Base-by-base conservation (phyloP, 2,329 filamentous ascomycete species). In the Xylariaceae sp. region DNA sequence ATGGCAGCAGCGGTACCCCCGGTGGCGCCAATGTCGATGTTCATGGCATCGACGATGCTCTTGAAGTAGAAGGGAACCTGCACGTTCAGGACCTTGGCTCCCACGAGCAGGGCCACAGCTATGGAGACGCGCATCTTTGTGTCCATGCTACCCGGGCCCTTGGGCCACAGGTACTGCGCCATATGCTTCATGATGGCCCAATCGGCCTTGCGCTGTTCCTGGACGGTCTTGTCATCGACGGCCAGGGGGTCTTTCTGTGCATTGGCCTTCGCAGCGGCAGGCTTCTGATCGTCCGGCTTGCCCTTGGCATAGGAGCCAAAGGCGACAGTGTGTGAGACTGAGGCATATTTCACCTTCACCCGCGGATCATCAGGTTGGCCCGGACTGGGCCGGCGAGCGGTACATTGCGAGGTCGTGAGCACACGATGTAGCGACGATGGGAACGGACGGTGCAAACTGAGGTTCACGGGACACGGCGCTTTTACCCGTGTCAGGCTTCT, bases 41-140 rank as follows among this genome's bases (percentile, higher is more conserved):
- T 99, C 91, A 99, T 96, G 17, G 90, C 87, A 74, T 99, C 95
- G 48, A 99, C 90, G 65, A 99, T 97, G 74, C 79, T 92, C 80
- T 97, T 97, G 80, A 99, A 99, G 80, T 97, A 99, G 73, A 99
- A 99, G 0, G 94, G 94, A 51, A 99, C 91, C 77, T 99, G 92
- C 13, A 99, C 94, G 74, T 97, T 99, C 70, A 99, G 80, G 53
- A 96, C 85, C 81, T 99, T 99, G 72, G 92, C 91, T 60, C 92
- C 90, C 18, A 99, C 77, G 44, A 99, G 81, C 63, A 99, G 77
- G 6, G 82, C 85, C 2, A 99, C 82, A n/a, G 93, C 92, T 52
- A 96, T 77, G 9, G 89, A 84, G 39, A 99, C 94, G 63, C 94
- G 87, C 63, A 92, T 77, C 72, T 95, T 90, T 2, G 92, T 95